Evolutionary conservation across 1,139 yeast genomes (phyloP).

Genomic region (Geotrichum carabidarum): DNA sequence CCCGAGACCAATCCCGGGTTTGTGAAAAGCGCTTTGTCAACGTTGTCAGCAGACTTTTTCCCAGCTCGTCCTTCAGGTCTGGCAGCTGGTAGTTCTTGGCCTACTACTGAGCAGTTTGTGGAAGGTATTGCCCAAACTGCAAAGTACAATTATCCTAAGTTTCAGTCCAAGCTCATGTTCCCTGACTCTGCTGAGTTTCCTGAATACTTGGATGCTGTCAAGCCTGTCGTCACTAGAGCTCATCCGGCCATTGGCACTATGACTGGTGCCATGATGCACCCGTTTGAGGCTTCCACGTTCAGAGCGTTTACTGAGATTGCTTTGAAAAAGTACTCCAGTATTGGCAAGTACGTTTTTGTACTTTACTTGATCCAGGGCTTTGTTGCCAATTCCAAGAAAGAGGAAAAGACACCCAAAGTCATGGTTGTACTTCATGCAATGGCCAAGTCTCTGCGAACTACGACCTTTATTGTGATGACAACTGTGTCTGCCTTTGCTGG

Average conservation of each 20-base stretch:
- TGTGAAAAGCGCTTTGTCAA: slow-evolving; percentile 32
- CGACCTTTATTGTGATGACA: slow-evolving; percentile 37
- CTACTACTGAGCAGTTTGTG: slow-evolving; percentile 33
- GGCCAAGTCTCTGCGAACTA: slow-evolving; percentile 32
- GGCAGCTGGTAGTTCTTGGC: slow-evolving; percentile 34
- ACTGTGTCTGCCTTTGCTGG: slow-evolving; percentile 42
- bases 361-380: slow-evolving; percentile 31
- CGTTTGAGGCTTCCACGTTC: slow-evolving; percentile 33
- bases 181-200: slow-evolving; percentile 29
- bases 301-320: slow-evolving; percentile 31
- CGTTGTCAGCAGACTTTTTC: slow-evolving; percentile 34
- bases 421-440: slow-evolving; percentile 23
- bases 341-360: slow-evolving; percentile 34
- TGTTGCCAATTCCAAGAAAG: slow-evolving; percentile 5
- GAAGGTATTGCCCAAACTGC: slow-evolving; percentile 35
- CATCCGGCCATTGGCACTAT: slow-evolving; percentile 38
- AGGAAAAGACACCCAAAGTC: slow-evolving; percentile 2
- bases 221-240: slow-evolving; percentile 36
- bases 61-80: slow-evolving; percentile 33
- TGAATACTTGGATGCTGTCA: slow-evolving; percentile 28
- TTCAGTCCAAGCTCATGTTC: slow-evolving; percentile 37
- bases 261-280: slow-evolving; percentile 40
- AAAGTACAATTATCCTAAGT: slow-evolving; percentile 34
- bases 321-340: slow-evolving; percentile 28
- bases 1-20: slow-evolving; percentile 37